Evolutionary conservation across 176 grass and related monocot genomes (phyloP), one percentile per base, ranked within the genome.

Genomic region (Oryza rufipogon): DNA sequence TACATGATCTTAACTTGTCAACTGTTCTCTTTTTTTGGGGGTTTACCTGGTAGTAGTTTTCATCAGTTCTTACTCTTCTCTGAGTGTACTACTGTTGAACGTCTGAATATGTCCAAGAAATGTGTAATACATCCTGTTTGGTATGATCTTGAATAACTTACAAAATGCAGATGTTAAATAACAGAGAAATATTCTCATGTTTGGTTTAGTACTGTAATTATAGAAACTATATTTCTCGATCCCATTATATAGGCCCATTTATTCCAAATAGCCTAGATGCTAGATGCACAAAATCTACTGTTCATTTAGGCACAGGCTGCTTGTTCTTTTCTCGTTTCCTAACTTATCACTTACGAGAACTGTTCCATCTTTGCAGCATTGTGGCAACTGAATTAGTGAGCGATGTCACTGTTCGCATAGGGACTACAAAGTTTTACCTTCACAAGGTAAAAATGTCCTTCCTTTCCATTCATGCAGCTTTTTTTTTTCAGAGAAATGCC

Each of bases 371-470:
- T 92, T 94, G 80, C 93, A 99, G 96, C 66, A 92, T 94, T 81
- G 86, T 86, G 45, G 89, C 81, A 56, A 79, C 87, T 39, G 96
- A 99, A 77, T 75, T 94, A 68, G 87, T 89, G 64, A 90, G 85
- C 45, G 93, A 99, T 84, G 79, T 99, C 73, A 86, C 87, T 75
- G 80, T 99, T 84, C 88, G 78, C 44, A 83, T 98, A 71, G 96
- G 93, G 47, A 88, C 80, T 42, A 87, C 91, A 38, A 93, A 89
- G 84, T 98, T 98, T 66, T 85, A 91, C 87, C 89, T 98, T 75
- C 96, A 98, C 91, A 95, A 96, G 93, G 96, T 98, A 91, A 71
- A 46, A 36, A 38, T 58, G n/a, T 79, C 68, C 71, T 28, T 36
- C 41, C 74, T 71, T 58, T 78, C 46, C 26, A 71, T 81, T 78